Evolutionary conservation across 352 stramenopile species (phyloP), one percentile per base, ranked within the genome.

Genomic region (Hyaloperonospora brassicae): DNA sequence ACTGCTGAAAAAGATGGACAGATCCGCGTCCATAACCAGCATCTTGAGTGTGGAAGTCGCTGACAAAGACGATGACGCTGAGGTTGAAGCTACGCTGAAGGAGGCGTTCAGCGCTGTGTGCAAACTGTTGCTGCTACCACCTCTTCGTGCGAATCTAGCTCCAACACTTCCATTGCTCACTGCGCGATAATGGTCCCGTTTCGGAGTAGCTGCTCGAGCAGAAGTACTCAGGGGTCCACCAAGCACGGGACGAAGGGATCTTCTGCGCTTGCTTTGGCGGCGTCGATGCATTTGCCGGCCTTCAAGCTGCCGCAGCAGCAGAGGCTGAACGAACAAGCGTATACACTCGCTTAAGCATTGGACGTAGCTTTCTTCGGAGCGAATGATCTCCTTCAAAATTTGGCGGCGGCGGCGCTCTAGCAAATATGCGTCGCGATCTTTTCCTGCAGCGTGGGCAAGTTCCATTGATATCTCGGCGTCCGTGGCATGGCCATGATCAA

Each of bases 1-100:
- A 45, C 81, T 92, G 65, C 68, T 90, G 52, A 94, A 94, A 50
- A 94, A 94, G 47, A 94, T 88, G 8, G 82, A 82, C 63, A 94
- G 77, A 46, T 89, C 79, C 6, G 84, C 84, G 44, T 94, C 79
- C 62, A 94, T 73, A 11, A 91, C 60, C n/a, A 89, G 49, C 14
- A 76, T 66, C 59, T 85, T 87, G 35, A 57, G 51, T 14, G 47
- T n/a, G 27, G 50, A 56, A n/a, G 48, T 49, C 21, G 61, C 50
- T 14, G 63, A 68, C 24, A 65, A 43, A 4, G 60, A 59, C 13
- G 59, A 62, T 2, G 63, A 67, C 8, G 60, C 46, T 6, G 63
- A 66, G 14, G 54, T 71, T 9, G 66, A 47, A 24, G 73, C 63
- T 11, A 51, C 51, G 39, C 50, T 47, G 30, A 55, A 73, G 4